These are phyloP conservation scores for Neurospora tetrasperma DNA, from an alignment of 495 filamentous ascomycete genomes.

Conservation along the genomic window DNA sequence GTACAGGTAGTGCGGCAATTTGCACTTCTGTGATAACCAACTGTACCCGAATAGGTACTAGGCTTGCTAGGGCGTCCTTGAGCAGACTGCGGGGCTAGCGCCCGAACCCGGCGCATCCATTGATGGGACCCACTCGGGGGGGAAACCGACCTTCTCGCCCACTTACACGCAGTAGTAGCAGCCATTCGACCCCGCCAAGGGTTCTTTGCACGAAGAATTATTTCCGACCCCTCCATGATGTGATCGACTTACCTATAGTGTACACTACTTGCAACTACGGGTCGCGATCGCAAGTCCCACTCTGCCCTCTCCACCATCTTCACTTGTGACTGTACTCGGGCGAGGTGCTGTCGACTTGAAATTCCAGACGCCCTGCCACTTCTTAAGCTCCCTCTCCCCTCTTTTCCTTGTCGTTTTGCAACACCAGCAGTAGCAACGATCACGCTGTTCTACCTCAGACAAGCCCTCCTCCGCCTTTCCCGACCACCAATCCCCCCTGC, in stretches of 20 bases:
- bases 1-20: background rate
- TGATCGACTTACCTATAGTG: background rate
- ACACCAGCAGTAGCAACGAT: background rate
- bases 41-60: background rate
- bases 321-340: background rate
- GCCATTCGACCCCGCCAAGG: slow-evolving; percentile 5
- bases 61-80: background rate
- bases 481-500: slow-evolving; percentile 1
- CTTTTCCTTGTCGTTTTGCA: background rate
- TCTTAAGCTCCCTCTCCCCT: background rate
- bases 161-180: background rate
- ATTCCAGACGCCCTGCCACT: background rate
- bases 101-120: slow-evolving; percentile 10
- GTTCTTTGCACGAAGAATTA: background rate
- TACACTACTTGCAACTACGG: background rate
- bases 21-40: background rate
- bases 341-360: background rate
- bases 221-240: slow-evolving; percentile 8
- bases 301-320: background rate
- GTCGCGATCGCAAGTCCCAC: background rate
- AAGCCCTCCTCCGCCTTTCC: background rate
- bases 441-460: background rate
- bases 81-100: slow-evolving; percentile 6
- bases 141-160: background rate
- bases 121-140: background rate